Evolutionary conservation across 2,329 filamentous ascomycete genomes (phyloP), one percentile per base, ranked within the genome.

Genomic region (Paracoccidioides lutzii): DNA sequence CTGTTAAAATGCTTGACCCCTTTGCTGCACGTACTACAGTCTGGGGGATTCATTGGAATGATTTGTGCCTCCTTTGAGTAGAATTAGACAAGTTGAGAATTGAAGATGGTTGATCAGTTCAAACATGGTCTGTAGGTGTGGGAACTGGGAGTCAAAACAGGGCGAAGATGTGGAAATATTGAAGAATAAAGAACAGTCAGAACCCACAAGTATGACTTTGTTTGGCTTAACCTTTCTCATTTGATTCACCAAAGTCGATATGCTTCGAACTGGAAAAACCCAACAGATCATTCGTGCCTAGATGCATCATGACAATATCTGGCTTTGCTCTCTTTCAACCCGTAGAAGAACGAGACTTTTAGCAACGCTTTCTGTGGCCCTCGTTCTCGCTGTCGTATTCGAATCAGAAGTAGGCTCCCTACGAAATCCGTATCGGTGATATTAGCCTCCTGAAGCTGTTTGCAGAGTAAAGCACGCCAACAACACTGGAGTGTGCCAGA

Each of bases 291-390:
- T 75, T 74, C 10, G 72, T 73, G 4, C 71, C 73, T 1, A 77
- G 63, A 58, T 75, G 71, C 72, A 76, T 74, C 64, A 75, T 65
- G 46, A 76, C 68, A n/a, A 76, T 64, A 57, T 76, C 72, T 0
- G 73, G 71, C 2, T 1, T 22, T 67, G 65, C 8, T 71, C 66
- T 30, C 63, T 57, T 3, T 65, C 58, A 8, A 77, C 64, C 73
- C 73, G 76, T 15, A 60, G 63, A 0, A 65, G 64, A 3, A 76
- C 67, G 51, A 69, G 65, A 35, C 70, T 69, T 37, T 72, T 64
- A 22, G 63, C 61, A 3, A 68, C 71, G 50, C 72, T 73, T 37
- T 69, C 67, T 10, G 68, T 70, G 73, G 37, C 73, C 74, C 60
- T 77, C 73, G 57, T 76, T 73, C 43, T 73, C 68, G 45, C 69